Conservation (phyloP, 805 yeast genomes). For the Saturnispora mendoncae region DNA sequence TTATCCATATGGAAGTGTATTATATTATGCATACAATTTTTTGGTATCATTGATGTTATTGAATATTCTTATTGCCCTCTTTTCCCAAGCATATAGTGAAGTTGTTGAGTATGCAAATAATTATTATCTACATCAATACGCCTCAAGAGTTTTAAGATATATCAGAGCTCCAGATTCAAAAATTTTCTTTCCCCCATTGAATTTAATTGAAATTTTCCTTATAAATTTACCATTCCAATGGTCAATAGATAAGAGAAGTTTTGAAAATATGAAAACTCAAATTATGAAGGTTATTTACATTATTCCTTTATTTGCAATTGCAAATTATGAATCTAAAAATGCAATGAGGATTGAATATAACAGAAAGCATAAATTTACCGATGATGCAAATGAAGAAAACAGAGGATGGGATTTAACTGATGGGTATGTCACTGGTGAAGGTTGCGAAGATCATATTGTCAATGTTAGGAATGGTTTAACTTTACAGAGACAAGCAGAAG, state of each 20-base stretch:
- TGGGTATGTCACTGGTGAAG: constrained; percentile 43
- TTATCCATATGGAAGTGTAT: constrained; percentile 75
- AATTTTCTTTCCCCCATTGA: constrained; percentile 79
- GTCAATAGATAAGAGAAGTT: constrained; percentile 28
- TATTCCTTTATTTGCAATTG: constrained; percentile 54
- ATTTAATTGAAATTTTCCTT: constrained; percentile 55
- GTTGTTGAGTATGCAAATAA: constrained; percentile 77
- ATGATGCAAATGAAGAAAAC: constrained; percentile 72
- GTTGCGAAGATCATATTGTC: constrained; percentile 20
- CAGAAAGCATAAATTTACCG: constrained; percentile 51
- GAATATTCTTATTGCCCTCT: constrained; percentile 78
- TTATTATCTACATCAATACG: constrained; percentile 76
- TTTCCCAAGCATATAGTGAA: constrained; percentile 73
- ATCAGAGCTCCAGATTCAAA: constrained; percentile 84
- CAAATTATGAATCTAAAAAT: constrained; percentile 52
- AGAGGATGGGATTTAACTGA: constrained; percentile 79
- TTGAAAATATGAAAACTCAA: constrained; percentile 36
- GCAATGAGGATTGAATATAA: constrained; percentile 70
- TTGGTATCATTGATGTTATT: constrained; percentile 65
- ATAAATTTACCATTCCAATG: constrained; percentile 37
- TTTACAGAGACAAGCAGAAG: constrained; percentile 55
- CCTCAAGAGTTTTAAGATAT: constrained; percentile 75
- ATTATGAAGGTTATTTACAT: constrained; percentile 60
- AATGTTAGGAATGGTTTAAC: constrained; percentile 33
- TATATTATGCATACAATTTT: constrained; percentile 72